phyloP scores from a whole-genome alignment of 2,329 filamentous ascomycete genomes.

The Corinectria fuckeliana region DNA sequence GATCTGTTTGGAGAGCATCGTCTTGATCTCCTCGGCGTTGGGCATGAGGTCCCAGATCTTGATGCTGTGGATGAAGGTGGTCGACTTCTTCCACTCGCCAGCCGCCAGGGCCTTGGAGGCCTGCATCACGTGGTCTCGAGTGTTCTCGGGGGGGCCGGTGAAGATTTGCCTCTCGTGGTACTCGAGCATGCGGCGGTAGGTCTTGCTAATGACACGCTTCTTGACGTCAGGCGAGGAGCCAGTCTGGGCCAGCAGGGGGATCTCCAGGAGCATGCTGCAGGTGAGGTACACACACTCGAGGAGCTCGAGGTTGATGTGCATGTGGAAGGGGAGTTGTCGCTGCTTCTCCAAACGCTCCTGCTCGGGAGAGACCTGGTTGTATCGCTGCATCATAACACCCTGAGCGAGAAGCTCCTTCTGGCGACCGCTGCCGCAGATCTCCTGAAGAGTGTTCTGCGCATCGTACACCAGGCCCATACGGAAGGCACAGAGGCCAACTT shows the following conservation, averaged over 20 bases:
- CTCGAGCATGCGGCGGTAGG: slow-evolving; percentile 97
- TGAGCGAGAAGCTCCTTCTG: slow-evolving; percentile 98
- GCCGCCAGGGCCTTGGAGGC: slow-evolving; percentile 95
- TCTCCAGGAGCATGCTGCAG: slow-evolving; percentile 99
- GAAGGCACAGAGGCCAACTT: slow-evolving; percentile 98
- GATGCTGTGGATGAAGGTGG: slow-evolving; percentile 92
- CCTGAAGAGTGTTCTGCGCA: slow-evolving; percentile 95
- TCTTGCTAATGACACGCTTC: slow-evolving; percentile 99
- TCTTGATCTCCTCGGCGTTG: slow-evolving; percentile 90
- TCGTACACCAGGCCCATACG: slow-evolving; percentile 96
- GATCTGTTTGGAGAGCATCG: slow-evolving; percentile 96
- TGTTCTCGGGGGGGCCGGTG: slow-evolving; percentile 98
- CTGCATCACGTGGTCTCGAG: slow-evolving; percentile 98
- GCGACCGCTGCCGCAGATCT: slow-evolving; percentile 95
- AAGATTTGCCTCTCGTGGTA: slow-evolving; percentile 99
- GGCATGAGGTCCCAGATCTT: slow-evolving; percentile 99
- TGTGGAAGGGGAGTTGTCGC: slow-evolving; percentile 98
- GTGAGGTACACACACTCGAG: slow-evolving; percentile 98
- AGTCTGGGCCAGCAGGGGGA: slow-evolving; percentile 94
- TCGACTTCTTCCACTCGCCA: slow-evolving; percentile 98
- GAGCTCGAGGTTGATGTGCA: slow-evolving; percentile 99
- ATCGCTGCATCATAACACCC: slow-evolving; percentile 97
- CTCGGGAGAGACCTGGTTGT: slow-evolving; percentile 94
- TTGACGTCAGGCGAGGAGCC: slow-evolving; percentile 96
- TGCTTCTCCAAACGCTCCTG: slow-evolving; percentile 97